These are phyloP conservation scores for Canavalia gladiata DNA, from an alignment of 306 rosid species.

Conservation along the genomic window DNA sequence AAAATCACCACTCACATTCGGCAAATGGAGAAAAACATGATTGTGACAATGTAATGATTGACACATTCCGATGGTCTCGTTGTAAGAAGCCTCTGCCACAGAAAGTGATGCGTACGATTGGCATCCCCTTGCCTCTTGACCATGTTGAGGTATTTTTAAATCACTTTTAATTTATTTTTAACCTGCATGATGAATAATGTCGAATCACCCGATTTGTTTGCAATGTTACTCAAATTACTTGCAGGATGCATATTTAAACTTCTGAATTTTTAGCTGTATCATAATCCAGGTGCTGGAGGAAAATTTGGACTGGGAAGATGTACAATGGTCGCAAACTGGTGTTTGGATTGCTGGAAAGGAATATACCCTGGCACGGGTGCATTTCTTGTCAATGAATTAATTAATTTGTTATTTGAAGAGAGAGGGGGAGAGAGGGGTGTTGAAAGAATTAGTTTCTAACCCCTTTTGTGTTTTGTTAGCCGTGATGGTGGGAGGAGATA, in stretches of 20 bases:
- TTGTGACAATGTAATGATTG: conserved; percentile 65
- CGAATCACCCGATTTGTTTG: background rate
- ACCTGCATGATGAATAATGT: conserved; percentile 8
- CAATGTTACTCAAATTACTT: background rate
- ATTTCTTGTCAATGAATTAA: conserved; percentile 81
- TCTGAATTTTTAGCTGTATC: background rate
- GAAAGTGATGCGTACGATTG: conserved; percentile 79
- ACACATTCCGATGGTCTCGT: conserved; percentile 88
- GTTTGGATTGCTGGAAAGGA: conserved; percentile 95
- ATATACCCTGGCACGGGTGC: conserved; percentile 88
- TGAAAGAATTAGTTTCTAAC: conserved; percentile 47
- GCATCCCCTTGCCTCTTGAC: conserved; percentile 91
- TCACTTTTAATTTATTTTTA: conserved; percentile 19
- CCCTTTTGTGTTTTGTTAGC: background rate
- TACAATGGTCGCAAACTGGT: conserved; percentile 98
- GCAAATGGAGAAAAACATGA: conserved; percentile 77
- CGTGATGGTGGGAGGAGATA: conserved; percentile 33
- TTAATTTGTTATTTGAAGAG: background rate
- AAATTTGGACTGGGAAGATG: conserved; percentile 93
- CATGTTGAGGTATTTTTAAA: conserved; percentile 76
- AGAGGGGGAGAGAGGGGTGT: background rate
- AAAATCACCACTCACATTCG: conserved; percentile 68
- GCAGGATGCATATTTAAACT: conserved; percentile 1
- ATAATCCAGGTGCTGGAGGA: conserved; percentile 81
- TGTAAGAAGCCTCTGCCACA: conserved; percentile 93